Conservation (phyloP, 2,329 filamentous ascomycete genomes). For the Ustilaginoidea virens region DNA sequence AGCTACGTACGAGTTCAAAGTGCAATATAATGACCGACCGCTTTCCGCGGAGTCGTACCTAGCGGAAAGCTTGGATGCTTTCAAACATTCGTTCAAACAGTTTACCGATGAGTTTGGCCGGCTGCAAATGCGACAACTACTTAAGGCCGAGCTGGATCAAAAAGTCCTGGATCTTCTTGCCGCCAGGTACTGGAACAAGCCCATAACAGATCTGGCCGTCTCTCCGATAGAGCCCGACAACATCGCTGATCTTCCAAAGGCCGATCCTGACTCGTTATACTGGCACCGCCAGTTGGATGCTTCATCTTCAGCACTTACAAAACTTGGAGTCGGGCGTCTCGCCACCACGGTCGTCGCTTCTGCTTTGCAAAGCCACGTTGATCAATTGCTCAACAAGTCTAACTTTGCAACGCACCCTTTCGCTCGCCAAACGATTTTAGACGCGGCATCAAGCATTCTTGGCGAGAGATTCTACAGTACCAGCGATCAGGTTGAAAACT, state of each 20-base stretch:
- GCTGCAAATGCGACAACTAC: constrained; percentile 71
- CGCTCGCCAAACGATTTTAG: constrained; percentile 80
- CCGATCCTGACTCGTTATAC: constrained; percentile 70
- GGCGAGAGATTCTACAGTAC: constrained; percentile 95
- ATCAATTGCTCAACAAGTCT: constrained; percentile 61
- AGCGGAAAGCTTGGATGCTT: constrained; percentile 83
- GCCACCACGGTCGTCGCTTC: constrained; percentile 84
- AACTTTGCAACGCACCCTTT: constrained; percentile 86
- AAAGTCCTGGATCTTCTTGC: constrained; percentile 86
- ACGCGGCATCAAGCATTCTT: constrained; percentile 77
- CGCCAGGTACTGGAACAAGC: constrained; percentile 94
- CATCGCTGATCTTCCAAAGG: constrained; percentile 66
- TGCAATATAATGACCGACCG: constrained; percentile 95
- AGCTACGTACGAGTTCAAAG: constrained; percentile 96
- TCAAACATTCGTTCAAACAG: constrained; percentile 95
- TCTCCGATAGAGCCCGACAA: constrained; percentile 53
- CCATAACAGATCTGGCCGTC: constrained; percentile 65
- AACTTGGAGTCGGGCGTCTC: constrained; percentile 81
- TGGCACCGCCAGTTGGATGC: constrained; percentile 94
- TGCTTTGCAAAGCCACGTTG: constrained; percentile 73
- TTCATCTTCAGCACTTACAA: constrained; percentile 78
- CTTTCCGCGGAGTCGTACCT: constrained; percentile 93
- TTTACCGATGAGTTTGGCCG: constrained; percentile 84
- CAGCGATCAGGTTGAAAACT: constrained; percentile 95
- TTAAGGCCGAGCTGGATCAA: constrained; percentile 89